phyloP scores from a whole-genome alignment of 2,329 filamentous ascomycete genomes.

The Penicillium crustosum region DNA sequence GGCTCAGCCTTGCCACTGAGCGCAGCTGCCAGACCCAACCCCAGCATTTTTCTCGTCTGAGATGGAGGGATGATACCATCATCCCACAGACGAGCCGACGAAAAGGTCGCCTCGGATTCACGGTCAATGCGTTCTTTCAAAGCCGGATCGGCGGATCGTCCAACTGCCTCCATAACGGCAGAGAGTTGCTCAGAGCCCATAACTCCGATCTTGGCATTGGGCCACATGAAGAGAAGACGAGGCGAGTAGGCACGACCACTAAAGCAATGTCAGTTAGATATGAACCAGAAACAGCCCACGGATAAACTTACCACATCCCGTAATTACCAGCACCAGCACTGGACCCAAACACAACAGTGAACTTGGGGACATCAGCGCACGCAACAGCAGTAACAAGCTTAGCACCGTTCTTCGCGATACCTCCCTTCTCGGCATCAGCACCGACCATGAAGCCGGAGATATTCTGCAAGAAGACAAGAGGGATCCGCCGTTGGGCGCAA shows the following conservation, averaged over 20 bases:
- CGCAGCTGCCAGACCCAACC: slow-evolving; percentile 69
- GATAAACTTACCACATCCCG: slow-evolving; percentile 73
- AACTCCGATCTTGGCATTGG: slow-evolving; percentile 90
- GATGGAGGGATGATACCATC: slow-evolving; percentile 78
- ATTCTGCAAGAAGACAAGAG: slow-evolving; percentile 91
- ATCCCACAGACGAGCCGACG: slow-evolving; percentile 87
- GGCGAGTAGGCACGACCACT: slow-evolving; percentile 89
- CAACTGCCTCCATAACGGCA: slow-evolving; percentile 92
- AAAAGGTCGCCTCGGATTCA: slow-evolving; percentile 87
- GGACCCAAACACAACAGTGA: slow-evolving; percentile 92
- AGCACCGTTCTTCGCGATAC: slow-evolving; percentile 96
- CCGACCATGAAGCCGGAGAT: slow-evolving; percentile 99
- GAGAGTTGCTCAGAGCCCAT: slow-evolving; percentile 94
- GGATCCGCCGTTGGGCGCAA: slow-evolving; percentile 84
- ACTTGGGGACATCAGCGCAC: slow-evolving; percentile 91
- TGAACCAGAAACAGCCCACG: background rate
- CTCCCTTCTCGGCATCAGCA: slow-evolving; percentile 83
- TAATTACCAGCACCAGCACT: slow-evolving; percentile 96
- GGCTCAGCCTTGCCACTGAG: slow-evolving; percentile 64
- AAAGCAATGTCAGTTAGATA: slow-evolving; percentile 7
- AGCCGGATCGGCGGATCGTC: slow-evolving; percentile 75
- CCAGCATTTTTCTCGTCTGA: slow-evolving; percentile 71
- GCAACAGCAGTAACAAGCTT: slow-evolving; percentile 95
- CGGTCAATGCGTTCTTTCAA: slow-evolving; percentile 81
- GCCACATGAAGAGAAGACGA: slow-evolving; percentile 93